Evolutionary conservation across 805 yeast species (phyloP).

Genomic region (Lipomyces kockii): DNA sequence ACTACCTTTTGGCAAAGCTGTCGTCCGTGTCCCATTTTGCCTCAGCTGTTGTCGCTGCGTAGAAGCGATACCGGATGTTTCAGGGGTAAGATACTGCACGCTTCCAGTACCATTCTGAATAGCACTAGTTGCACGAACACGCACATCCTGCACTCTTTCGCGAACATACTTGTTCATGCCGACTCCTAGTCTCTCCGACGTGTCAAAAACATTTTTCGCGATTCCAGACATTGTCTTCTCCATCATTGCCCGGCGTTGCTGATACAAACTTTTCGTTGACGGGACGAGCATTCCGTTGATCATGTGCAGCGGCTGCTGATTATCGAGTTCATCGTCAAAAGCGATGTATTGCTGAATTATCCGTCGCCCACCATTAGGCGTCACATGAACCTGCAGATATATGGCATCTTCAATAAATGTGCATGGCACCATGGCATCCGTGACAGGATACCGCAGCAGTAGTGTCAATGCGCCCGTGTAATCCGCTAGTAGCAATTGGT

Average conservation of each 20-base stretch:
- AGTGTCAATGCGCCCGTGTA: slow-evolving; percentile 33
- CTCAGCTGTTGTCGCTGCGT: neutral
- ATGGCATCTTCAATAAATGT: slow-evolving; percentile 35
- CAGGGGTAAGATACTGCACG: slow-evolving; percentile 23
- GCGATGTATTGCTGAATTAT: slow-evolving; percentile 28
- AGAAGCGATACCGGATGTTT: slow-evolving; percentile 12
- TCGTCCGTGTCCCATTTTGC: slow-evolving; percentile 2
- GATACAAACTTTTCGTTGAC: slow-evolving; percentile 13
- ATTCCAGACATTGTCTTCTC: slow-evolving; percentile 29
- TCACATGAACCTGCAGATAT: slow-evolving; percentile 31
- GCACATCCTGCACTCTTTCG: slow-evolving; percentile 30
- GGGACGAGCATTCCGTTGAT: slow-evolving; percentile 28
- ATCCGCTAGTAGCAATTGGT: slow-evolving; percentile 25
- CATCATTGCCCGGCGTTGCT: slow-evolving; percentile 25
- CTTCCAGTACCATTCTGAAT: slow-evolving; percentile 21
- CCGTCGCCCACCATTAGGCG: slow-evolving; percentile 27
- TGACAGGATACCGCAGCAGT: slow-evolving; percentile 32
- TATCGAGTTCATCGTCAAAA: slow-evolving; percentile 12
- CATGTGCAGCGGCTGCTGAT: slow-evolving; percentile 29
- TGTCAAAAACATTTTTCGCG: slow-evolving; percentile 30
- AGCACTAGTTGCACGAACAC: slow-evolving; percentile 21
- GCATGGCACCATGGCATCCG: slow-evolving; percentile 25
- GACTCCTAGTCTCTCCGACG: slow-evolving; percentile 32
- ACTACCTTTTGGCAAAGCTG: neutral
- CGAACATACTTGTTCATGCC: slow-evolving; percentile 33